Percentiles rank a stretch among this genome's conserved stretches.
These are phyloP conservation scores for Mucor irregularis DNA, from an alignment of 371 early-diverging fungal species.

Conservation along the genomic window DNA sequence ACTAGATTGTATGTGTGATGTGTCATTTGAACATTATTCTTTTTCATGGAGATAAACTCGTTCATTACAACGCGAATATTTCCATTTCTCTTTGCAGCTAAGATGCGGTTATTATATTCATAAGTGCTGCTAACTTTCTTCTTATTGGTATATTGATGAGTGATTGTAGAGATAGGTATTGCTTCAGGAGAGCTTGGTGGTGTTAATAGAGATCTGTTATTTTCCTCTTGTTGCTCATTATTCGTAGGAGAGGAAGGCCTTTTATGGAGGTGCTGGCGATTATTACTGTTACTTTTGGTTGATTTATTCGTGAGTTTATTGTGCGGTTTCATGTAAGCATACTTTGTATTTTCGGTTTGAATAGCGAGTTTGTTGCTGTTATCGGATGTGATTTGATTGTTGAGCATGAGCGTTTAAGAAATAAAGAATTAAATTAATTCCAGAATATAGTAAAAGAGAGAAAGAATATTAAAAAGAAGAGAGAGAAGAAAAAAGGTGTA, in stretches of 20 bases:
- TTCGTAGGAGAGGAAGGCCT: too few relatives aligned
- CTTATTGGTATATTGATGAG: conserved; percentile 1
- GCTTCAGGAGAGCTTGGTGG: conserved; percentile 15
- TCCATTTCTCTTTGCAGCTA: conserved; percentile 35
- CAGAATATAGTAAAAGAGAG: not conserved
- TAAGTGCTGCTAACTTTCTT: conserved; percentile 5
- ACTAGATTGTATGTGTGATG: conserved; percentile 52
- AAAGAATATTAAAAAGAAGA: not conserved
- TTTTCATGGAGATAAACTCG: conserved; percentile 32
- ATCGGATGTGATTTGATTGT: conserved; percentile 6
- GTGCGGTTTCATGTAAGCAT: not conserved
- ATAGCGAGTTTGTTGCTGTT: conserved; percentile 1
- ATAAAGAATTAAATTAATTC: too few relatives aligned
- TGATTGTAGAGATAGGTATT: not conserved
- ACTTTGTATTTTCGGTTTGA: not conserved
- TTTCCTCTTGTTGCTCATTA: too few relatives aligned
- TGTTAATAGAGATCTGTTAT: not conserved
- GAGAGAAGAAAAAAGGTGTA: not conserved
- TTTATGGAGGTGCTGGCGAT: too few relatives aligned
- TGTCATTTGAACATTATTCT: conserved; percentile 29
- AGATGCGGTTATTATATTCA: conserved; percentile 31
- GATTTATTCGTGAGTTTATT: not conserved
- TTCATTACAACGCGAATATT: conserved; percentile 39
- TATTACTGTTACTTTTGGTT: not conserved
- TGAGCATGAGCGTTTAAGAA: too few relatives aligned